Evolutionary conservation across 2,329 filamentous ascomycete species (phyloP).

Genomic region (Arthrobotrys iridis): DNA sequence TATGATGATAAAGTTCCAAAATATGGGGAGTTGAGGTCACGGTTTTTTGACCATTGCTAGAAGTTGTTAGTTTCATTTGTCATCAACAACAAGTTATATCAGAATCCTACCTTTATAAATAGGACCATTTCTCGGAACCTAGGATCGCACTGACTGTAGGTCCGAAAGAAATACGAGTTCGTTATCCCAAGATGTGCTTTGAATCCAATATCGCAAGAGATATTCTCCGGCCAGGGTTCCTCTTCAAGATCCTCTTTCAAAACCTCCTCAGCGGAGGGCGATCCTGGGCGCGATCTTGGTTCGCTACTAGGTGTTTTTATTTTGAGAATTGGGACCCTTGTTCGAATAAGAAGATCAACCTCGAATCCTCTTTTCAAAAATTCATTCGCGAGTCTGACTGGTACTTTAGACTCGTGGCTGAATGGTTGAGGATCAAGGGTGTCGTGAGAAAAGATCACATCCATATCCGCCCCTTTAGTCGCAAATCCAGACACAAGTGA

Average conservation of each 20-base stretch:
- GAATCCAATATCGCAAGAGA: constrained; percentile 85
- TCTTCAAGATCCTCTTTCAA: constrained; percentile 37
- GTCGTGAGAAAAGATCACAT: constrained; percentile 75
- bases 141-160: constrained; percentile 81
- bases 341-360: constrained; percentile 78
- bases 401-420: constrained; percentile 71
- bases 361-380: constrained; percentile 78
- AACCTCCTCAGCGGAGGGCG: constrained; percentile 36
- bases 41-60: constrained; percentile 80
- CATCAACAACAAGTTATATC: neutral
- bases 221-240: constrained; percentile 54
- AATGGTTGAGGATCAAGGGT: constrained; percentile 49
- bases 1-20: constrained; percentile 83
- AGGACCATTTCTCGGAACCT: constrained; percentile 81
- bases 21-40: constrained; percentile 87
- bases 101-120: constrained; percentile 75
- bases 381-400: constrained; percentile 77
- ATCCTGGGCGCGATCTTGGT: constrained; percentile 1
- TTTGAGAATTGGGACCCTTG: constrained; percentile 87
- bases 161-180: constrained; percentile 82
- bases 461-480: constrained; percentile 88
- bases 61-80: constrained; percentile 6
- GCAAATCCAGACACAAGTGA: constrained; percentile 74
- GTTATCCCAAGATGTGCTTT: constrained; percentile 79
- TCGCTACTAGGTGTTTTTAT: constrained; percentile 65